Evolutionary conservation across 169 alveolate genomes (phyloP).

Genomic region (Blepharisma undulans): DNA sequence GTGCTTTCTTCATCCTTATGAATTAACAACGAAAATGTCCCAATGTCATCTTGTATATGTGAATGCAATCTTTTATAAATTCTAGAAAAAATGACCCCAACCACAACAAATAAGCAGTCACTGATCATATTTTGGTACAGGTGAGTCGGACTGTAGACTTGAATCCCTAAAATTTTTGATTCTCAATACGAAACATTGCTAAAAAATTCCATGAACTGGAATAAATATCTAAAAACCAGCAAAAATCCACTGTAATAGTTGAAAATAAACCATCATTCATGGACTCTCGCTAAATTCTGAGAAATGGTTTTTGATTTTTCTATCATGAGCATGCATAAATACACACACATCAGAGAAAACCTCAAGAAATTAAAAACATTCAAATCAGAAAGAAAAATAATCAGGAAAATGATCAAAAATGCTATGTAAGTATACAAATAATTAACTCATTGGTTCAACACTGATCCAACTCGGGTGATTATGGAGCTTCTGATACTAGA

Average conservation of each 20-base stretch:
- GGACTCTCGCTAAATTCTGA: background rate
- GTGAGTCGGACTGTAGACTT: background rate
- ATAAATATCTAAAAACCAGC: conserved; percentile 23
- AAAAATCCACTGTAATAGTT: background rate
- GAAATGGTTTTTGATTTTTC: background rate
- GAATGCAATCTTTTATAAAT: background rate
- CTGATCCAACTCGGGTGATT: background rate
- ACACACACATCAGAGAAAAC: background rate
- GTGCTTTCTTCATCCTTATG: background rate
- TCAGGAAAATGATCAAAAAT: background rate
- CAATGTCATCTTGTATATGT: background rate
- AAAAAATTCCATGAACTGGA: background rate
- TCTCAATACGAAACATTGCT: background rate
- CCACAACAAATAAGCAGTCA: background rate
- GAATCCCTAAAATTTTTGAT: background rate
- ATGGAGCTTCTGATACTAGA: background rate
- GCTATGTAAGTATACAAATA: background rate
- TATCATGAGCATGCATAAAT: background rate
- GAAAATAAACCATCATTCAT: background rate
- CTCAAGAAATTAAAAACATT: background rate
- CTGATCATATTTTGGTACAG: conserved; percentile 17
- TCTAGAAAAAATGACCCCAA: background rate
- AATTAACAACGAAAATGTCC: background rate
- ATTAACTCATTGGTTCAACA: background rate
- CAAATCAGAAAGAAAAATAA: background rate